A percentile compares a stretch with the other conserved stretches of the same genome.
These are phyloP conservation scores for Rhizopogon rudus DNA, from an alignment of 768 basidiomycete species.

Conservation along the genomic window DNA sequence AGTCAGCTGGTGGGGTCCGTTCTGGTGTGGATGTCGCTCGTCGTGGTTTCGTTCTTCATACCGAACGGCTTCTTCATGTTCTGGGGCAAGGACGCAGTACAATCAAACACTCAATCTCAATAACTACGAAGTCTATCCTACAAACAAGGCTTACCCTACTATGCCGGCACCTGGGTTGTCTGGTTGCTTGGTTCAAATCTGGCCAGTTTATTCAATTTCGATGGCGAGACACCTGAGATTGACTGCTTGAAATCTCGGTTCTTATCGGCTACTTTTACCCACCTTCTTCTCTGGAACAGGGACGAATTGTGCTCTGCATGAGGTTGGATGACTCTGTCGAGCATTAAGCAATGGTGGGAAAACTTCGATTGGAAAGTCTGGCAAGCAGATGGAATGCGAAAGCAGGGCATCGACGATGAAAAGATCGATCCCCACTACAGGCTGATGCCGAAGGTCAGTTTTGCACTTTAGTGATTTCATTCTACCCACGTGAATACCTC, in stretches of 20 bases:
- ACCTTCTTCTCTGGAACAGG: slow-evolving; percentile 49
- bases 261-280: slow-evolving; percentile 46
- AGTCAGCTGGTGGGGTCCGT: slow-evolving; percentile 95
- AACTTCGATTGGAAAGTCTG: slow-evolving; percentile 38
- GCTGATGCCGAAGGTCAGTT: too few species aligned
- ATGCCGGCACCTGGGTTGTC: too few species aligned
- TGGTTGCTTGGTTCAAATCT: too few species aligned
- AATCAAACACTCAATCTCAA: too few species aligned
- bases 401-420: slow-evolving; percentile 25
- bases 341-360: slow-evolving; percentile 24
- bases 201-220: too few species aligned
- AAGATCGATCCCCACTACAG: too few species aligned
- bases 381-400: slow-evolving; percentile 12
- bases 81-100: slow-evolving; percentile 63
- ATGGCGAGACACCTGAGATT: too few species aligned
- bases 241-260: background rate
- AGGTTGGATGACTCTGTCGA: slow-evolving; percentile 38
- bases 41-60: slow-evolving; percentile 85
- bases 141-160: too few species aligned
- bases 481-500: too few species aligned
- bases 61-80: slow-evolving; percentile 98
- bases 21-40: slow-evolving; percentile 79
- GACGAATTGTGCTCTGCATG: slow-evolving; percentile 43
- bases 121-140: too few species aligned
- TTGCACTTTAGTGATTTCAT: too few species aligned